Conservation (phyloP, 306 rosid genomes). For the Begonia masoniana region DNA sequence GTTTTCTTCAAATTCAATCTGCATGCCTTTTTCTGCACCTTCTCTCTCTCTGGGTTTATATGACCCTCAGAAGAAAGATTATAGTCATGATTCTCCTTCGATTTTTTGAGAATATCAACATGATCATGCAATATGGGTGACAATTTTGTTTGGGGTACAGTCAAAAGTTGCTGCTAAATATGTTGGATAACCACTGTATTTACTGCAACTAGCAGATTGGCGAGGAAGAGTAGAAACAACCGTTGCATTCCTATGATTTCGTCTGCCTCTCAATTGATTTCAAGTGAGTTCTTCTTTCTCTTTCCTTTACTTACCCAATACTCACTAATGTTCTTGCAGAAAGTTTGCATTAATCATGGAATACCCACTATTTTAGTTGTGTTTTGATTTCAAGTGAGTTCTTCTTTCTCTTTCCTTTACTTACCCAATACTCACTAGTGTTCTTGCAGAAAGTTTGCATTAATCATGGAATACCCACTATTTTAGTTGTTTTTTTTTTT, state of each 20-base stretch:
- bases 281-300: conserved; percentile 28
- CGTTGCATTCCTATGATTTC: conserved; percentile 70
- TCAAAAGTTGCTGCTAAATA: conserved; percentile 68
- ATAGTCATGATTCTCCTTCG: too few species aligned
- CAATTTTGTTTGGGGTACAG: conserved; percentile 20
- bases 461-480: too few species aligned
- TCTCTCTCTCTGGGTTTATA: too few species aligned
- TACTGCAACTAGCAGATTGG: conserved; percentile 56
- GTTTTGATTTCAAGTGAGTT: conserved; percentile 75
- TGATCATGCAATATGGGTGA: too few species aligned
- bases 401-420: background rate
- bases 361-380: too few species aligned
- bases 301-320: background rate
- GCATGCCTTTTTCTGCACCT: too few species aligned
- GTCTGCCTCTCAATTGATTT: conserved; percentile 93
- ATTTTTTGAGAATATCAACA: too few species aligned
- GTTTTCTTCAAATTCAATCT: too few species aligned
- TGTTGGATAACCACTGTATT: conserved; percentile 90
- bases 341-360: too few species aligned
- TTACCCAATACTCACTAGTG: too few species aligned
- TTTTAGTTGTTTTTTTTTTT: too few species aligned
- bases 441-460: background rate
- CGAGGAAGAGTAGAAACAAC: conserved; percentile 15
- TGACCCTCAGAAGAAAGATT: too few species aligned
- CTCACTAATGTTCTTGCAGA: background rate